Conservation (phyloP, 2,329 filamentous ascomycete species). For the Alternaria novae-zelandiae region DNA sequence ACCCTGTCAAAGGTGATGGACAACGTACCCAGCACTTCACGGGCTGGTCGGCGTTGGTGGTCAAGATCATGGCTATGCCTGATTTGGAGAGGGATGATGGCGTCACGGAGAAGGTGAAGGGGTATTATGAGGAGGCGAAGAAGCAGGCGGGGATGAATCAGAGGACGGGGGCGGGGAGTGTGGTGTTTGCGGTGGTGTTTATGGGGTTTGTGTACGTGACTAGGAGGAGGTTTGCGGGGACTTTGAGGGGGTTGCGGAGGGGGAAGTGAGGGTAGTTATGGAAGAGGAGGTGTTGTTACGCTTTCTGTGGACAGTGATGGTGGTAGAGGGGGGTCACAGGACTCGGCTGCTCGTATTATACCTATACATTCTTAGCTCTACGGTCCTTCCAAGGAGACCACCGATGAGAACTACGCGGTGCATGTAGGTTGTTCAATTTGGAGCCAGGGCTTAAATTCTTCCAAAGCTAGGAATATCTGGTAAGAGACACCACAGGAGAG, state of each 20-base stretch:
- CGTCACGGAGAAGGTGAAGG: constrained; percentile 24
- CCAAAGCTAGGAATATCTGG: neutral
- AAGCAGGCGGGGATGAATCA: constrained; percentile 25
- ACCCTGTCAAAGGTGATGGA: constrained; percentile 88
- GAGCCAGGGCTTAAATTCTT: neutral
- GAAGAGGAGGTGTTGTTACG: too few species aligned
- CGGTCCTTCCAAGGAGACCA: neutral
- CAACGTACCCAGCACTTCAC: constrained; percentile 98
- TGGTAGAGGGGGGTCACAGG: neutral
- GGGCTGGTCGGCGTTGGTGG: constrained; percentile 97
- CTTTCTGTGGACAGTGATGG: neutral
- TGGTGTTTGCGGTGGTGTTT: constrained; percentile 17
- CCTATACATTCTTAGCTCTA: neutral
- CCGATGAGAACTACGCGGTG: neutral
- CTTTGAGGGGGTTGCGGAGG: constrained; percentile 29
- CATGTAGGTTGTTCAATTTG: neutral
- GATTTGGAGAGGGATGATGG: constrained; percentile 57
- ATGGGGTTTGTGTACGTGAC: constrained; percentile 31
- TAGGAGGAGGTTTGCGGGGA: constrained; percentile 32
- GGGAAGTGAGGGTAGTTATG: neutral
- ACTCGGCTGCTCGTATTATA: neutral
- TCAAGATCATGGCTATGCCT: constrained; percentile 95
- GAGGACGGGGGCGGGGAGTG: constrained; percentile 21
- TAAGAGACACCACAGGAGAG: neutral
- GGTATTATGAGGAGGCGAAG: constrained; percentile 28